Percentiles rank a stretch among this genome's conserved stretches.
Conservation (phyloP, 2,329 filamentous ascomycete genomes). For the Aspergillus sp. region DNA sequence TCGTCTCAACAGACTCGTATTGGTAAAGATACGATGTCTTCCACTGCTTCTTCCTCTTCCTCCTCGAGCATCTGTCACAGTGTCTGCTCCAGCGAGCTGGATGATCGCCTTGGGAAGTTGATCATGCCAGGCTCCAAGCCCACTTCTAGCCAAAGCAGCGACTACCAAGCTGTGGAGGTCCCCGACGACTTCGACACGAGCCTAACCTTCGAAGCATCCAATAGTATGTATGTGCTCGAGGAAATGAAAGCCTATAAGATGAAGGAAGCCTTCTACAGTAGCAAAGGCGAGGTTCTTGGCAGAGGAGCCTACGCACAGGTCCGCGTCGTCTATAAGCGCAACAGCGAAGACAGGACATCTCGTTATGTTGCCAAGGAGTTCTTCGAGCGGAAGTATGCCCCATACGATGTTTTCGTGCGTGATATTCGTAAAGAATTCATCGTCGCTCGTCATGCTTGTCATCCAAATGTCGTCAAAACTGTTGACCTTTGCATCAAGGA, state of each 20-base stretch:
- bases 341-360: conserved; percentile 52
- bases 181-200: neutral
- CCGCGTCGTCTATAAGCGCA: conserved; percentile 74
- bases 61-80: neutral
- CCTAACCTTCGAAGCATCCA: neutral
- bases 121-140: neutral
- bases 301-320: conserved; percentile 83
- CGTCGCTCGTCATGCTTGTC: conserved; percentile 80
- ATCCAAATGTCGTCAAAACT: conserved; percentile 85
- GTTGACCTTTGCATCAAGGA: conserved; percentile 73
- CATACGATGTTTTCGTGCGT: conserved; percentile 73
- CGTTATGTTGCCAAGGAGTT: conserved; percentile 84
- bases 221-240: too few relatives aligned
- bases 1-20: neutral
- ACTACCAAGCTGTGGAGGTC: neutral
- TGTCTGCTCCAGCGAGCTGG: neutral
- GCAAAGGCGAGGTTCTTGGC: conserved; percentile 57
- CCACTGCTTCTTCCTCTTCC: neutral
- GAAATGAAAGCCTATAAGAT: too few relatives aligned
- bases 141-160: neutral
- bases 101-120: neutral
- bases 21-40: neutral
- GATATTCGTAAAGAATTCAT: conserved; percentile 92
- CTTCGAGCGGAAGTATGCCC: conserved; percentile 68
- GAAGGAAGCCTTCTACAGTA: neutral